phyloP scores from a whole-genome alignment of 352 stramenopile species.

The Globisporangium rhizosaccharum region DNA sequence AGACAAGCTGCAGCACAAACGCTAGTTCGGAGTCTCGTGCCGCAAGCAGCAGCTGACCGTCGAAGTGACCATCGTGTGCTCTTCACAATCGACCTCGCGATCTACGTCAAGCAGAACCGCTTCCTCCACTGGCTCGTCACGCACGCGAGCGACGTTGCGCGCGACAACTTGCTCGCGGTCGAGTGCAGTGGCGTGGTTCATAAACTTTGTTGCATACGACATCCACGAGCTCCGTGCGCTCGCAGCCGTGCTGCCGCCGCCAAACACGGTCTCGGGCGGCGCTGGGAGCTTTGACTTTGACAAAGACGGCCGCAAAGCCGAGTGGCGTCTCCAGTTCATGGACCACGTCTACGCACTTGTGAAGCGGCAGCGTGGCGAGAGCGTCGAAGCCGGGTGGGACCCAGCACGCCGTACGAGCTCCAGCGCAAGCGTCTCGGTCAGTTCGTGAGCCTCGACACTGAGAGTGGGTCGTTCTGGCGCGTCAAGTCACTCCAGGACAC shows the following conservation, averaged over 20 bases:
- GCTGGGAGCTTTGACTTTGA: constrained; percentile 54
- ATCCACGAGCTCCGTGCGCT: constrained; percentile 62
- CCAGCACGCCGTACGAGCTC: no score
- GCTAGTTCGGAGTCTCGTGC: constrained; percentile 44
- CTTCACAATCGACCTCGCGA: constrained; percentile 68
- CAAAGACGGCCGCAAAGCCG: constrained; percentile 62
- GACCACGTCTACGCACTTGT: constrained; percentile 50
- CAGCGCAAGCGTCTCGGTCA: no score
- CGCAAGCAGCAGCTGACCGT: constrained; percentile 41
- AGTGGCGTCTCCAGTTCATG: constrained; percentile 60
- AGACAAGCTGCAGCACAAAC: constrained; percentile 34
- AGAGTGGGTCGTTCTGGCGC: no score
- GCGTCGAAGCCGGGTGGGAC: constrained; percentile 28
- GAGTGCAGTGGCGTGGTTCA: constrained; percentile 52
- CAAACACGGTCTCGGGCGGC: constrained; percentile 1
- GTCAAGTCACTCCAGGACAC: no score
- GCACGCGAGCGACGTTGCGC: constrained; percentile 58
- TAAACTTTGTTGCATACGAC: constrained; percentile 63
- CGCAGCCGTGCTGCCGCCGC: constrained; percentile 36
- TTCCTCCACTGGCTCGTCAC: constrained; percentile 76
- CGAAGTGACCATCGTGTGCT: constrained; percentile 52
- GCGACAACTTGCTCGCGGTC: constrained; percentile 66
- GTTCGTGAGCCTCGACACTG: no score
- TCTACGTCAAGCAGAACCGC: constrained; percentile 77
- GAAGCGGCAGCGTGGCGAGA: constrained; percentile 51